Evolutionary conservation across 2,329 filamentous ascomycete genomes (phyloP), one percentile per base, ranked within the genome.

Genomic region (Aspergillus udagawae): DNA sequence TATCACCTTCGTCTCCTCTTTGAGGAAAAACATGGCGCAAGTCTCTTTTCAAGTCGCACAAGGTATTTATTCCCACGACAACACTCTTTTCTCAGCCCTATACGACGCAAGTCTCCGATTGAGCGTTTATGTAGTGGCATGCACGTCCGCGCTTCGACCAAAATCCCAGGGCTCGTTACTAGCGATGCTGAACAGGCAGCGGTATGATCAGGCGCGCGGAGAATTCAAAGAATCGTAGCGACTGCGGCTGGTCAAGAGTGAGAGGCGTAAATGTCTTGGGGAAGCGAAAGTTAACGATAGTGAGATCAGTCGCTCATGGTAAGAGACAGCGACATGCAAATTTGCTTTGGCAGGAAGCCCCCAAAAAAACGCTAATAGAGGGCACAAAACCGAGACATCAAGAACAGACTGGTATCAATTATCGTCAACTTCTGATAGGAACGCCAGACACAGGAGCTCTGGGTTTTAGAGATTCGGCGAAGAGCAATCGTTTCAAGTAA

Each of bases 1-100:
- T 69, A 97, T 92, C 71, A 91, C 89, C 73, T 93, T 92, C 79
- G 96, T 92, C 77, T 97, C 88, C 73, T 96, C 93, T 78, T 96
- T 91, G 64, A 99, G 90, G 81, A 99, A 99, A 78, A 97, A 99
- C 94, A 99, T 99, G 67, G 62, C 78, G 76, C 62, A 60, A 54
- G 42, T 38, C 32, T 17, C 5, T 17, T 38, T 38, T 7, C 32
- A 17, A 38, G 32, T n/a, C 14, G 32, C 32, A 14, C 32, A n/a
- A 38, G 32, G 32, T 38, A 7, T 17, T 7, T 38, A 38, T 17
- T 38, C 32, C 32, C 2, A 17, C 32, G 5, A 17, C 32, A 7
- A 7, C 32, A 38, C 14, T 17, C 32, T 6, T 38, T 17, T 7
- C 32, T 17, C 32, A 38, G 5, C 14, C 4, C 14, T 38, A 38